Evolutionary conservation across 768 basidiomycete species (phyloP).

Genomic region (Mycena albidolilacea): DNA sequence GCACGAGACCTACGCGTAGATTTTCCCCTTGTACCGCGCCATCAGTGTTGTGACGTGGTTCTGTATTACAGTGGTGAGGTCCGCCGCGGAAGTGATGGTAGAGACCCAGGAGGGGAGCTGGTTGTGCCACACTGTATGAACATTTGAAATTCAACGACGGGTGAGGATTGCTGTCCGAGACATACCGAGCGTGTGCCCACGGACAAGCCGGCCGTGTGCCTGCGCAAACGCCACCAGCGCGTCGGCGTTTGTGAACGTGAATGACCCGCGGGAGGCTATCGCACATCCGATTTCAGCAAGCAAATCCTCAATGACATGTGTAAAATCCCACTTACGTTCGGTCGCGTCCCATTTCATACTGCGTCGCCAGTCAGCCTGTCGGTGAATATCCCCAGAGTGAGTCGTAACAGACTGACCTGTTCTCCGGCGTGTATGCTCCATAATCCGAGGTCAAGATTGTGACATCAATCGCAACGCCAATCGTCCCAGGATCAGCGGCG

Average conservation of each 20-base stretch:
- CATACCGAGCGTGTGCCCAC: constrained; percentile 42
- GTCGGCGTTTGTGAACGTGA: constrained; percentile 46
- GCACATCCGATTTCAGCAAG: too few species aligned
- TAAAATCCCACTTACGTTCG: constrained; percentile 42
- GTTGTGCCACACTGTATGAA: constrained; percentile 55
- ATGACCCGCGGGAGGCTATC: constrained; percentile 43
- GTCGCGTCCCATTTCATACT: constrained; percentile 52
- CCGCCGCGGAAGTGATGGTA: constrained; percentile 45
- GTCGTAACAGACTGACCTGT: neutral
- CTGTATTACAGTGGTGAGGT: constrained; percentile 50
- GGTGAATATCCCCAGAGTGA: too few species aligned
- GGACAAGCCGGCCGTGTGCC: constrained; percentile 53
- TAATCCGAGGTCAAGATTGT: constrained; percentile 19
- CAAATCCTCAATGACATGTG: too few species aligned
- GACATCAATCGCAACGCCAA: constrained; percentile 5
- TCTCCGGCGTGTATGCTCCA: constrained; percentile 13
- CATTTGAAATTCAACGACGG: too few species aligned
- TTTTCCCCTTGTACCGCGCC: constrained; percentile 56
- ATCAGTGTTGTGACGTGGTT: constrained; percentile 54
- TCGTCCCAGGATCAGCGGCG: constrained; percentile 7
- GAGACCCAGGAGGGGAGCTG: constrained; percentile 59
- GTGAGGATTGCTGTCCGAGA: too few species aligned
- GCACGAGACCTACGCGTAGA: constrained; percentile 40
- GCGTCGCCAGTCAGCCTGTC: neutral
- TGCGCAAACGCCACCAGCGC: constrained; percentile 53